A percentile compares a stretch with the other conserved stretches of the same genome.
phyloP scores from a whole-genome alignment of 2,329 filamentous ascomycete genomes.

The Aspergillus sojae region DNA sequence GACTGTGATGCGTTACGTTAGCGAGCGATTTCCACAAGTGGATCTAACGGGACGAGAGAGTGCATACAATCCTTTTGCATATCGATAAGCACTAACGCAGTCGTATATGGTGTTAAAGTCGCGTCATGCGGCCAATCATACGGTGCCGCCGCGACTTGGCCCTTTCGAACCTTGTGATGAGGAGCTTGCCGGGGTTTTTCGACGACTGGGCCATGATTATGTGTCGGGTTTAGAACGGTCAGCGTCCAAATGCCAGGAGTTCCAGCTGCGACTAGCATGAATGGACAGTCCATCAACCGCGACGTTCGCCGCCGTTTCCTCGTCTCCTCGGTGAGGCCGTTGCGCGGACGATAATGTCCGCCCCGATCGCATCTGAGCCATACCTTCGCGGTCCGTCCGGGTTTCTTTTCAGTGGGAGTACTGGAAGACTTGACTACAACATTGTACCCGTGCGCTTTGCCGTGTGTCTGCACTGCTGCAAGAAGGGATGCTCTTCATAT shows the following conservation, averaged over 20 bases:
- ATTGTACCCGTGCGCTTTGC: conserved; percentile 48
- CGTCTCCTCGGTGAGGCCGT: conserved; percentile 49
- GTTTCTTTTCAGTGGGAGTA: conserved; percentile 49
- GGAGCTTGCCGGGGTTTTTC: conserved; percentile 45
- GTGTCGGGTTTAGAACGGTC: conserved; percentile 44
- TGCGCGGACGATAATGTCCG: conserved; percentile 48
- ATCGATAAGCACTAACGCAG: conserved; percentile 50
- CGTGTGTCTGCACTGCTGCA: conserved; percentile 44
- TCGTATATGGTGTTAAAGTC: conserved; percentile 47
- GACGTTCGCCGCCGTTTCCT: conserved; percentile 48
- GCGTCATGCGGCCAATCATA: conserved; percentile 53
- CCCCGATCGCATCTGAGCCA: conserved; percentile 50
- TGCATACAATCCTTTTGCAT: conserved; percentile 53
- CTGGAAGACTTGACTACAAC: conserved; percentile 51
- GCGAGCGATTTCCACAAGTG: neutral
- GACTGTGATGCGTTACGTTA: conserved; percentile 32
- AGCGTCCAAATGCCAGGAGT: conserved; percentile 48
- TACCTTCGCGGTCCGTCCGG: conserved; percentile 47
- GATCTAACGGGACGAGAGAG: neutral
- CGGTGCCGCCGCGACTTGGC: conserved; percentile 43
- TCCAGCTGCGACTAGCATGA: conserved; percentile 48
- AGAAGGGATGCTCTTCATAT: conserved; percentile 38
- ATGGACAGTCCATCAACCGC: conserved; percentile 48
- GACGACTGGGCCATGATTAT: conserved; percentile 46
- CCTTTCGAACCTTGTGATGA: conserved; percentile 49